phyloP scores from a whole-genome alignment of 2,329 filamentous ascomycete genomes.

The Colletotrichum sp. region DNA sequence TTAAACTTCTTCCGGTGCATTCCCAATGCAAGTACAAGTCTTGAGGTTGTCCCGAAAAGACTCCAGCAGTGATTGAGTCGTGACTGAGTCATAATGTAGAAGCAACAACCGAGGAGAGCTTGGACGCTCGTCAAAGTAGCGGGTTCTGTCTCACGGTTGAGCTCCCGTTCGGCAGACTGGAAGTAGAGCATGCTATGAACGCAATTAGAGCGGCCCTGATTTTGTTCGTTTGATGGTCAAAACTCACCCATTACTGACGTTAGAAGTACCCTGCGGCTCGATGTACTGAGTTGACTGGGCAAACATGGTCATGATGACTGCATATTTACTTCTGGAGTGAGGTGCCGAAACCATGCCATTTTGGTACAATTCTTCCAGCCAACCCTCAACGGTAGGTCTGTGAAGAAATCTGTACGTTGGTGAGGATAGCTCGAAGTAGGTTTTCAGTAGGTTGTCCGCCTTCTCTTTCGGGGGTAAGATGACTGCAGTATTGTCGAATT shows the following conservation, averaged over 20 bases:
- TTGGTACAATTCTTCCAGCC: neutral
- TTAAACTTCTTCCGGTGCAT: constrained; percentile 33
- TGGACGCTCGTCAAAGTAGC: constrained; percentile 43
- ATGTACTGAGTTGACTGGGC: neutral
- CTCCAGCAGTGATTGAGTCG: constrained; percentile 52
- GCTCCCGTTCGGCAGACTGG: constrained; percentile 27
- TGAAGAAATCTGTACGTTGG: neutral
- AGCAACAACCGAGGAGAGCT: constrained; percentile 43
- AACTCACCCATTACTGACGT: neutral
- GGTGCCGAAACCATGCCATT: neutral
- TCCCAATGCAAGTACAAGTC: constrained; percentile 39
- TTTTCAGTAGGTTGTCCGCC: neutral
- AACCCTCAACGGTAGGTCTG: neutral
- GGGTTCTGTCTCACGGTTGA: constrained; percentile 39
- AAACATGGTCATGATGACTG: neutral
- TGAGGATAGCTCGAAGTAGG: neutral
- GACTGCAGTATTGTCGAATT: neutral
- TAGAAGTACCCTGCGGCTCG: neutral
- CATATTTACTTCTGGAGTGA: neutral
- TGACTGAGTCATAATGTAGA: constrained; percentile 45
- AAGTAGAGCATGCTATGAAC: neutral
- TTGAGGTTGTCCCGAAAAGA: constrained; percentile 44
- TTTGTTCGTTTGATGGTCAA: neutral
- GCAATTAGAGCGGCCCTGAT: neutral
- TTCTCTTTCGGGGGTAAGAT: neutral